A percentile compares a stretch with the other conserved stretches of the same genome.
phyloP scores from a whole-genome alignment of 2,329 filamentous ascomycete species.

The Botrytis fragariae region DNA sequence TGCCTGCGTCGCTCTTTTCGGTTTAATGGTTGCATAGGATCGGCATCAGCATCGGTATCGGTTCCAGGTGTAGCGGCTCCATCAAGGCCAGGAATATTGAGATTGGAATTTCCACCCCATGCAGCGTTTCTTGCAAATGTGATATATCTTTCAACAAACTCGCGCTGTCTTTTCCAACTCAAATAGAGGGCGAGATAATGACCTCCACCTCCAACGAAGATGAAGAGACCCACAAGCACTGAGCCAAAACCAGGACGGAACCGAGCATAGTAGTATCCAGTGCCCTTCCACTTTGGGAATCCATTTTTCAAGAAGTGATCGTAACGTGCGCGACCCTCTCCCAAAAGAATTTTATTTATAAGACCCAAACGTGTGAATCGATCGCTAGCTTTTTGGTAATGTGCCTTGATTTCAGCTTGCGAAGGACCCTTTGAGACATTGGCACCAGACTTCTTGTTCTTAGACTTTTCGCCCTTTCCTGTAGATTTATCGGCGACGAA shows the following conservation, averaged over 20 bases:
- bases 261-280: conserved; percentile 95
- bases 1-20: conserved; percentile 84
- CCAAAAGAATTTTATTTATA: conserved; percentile 81
- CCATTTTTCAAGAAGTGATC: conserved; percentile 92
- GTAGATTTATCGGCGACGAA: conserved; percentile 66
- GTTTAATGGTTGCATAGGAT: conserved; percentile 61
- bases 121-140: conserved; percentile 82
- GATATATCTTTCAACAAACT: conserved; percentile 91
- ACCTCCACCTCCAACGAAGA: conserved; percentile 77
- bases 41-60: conserved; percentile 47
- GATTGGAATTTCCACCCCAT: conserved; percentile 71
- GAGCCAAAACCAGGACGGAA: conserved; percentile 88
- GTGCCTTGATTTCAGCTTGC: conserved; percentile 71
- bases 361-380: conserved; percentile 81
- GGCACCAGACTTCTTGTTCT: conserved; percentile 57
- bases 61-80: conserved; percentile 46
- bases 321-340: conserved; percentile 78
- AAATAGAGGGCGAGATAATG: conserved; percentile 87
- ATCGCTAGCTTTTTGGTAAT: conserved; percentile 77
- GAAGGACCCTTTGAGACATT: conserved; percentile 69
- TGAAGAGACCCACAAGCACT: conserved; percentile 76
- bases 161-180: conserved; percentile 83
- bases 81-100: conserved; percentile 67
- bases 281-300: conserved; percentile 95
- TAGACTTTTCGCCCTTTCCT: conserved; percentile 48